Conservation (phyloP, 2,329 filamentous ascomycete genomes). For the Pseudogymnoascus sp. region DNA sequence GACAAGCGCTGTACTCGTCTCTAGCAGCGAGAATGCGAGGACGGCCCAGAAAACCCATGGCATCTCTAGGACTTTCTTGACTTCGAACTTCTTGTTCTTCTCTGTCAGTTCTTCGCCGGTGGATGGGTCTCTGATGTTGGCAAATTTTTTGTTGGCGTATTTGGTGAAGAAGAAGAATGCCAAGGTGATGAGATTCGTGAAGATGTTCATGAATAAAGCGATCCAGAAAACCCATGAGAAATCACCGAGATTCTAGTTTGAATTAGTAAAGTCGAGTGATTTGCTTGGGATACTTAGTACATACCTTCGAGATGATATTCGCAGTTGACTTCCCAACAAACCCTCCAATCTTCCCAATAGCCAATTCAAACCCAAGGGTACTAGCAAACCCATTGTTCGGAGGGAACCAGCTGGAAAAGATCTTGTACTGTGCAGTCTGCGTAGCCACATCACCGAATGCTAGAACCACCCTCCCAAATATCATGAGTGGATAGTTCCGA, state of each 20-base stretch:
- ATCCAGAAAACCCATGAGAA: constrained; percentile 59
- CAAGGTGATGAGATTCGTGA: constrained; percentile 49
- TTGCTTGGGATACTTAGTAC: not conserved
- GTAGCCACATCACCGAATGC: constrained; percentile 58
- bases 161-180: constrained; percentile 51
- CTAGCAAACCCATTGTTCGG: constrained; percentile 56
- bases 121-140: constrained; percentile 44
- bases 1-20: constrained; percentile 49
- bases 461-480: constrained; percentile 48
- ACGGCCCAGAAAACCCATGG: constrained; percentile 56
- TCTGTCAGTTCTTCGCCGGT: constrained; percentile 55
- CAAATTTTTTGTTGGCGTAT: constrained; percentile 43
- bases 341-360: constrained; percentile 53
- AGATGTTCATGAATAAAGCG: constrained; percentile 56
- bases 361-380: constrained; percentile 53
- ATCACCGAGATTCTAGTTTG: constrained; percentile 43
- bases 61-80: constrained; percentile 47
- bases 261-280: not conserved
- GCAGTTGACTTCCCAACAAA: constrained; percentile 56
- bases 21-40: constrained; percentile 49
- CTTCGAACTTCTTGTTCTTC: constrained; percentile 51
- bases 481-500: constrained; percentile 54
- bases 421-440: constrained; percentile 58
- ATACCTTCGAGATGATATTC: constrained; percentile 47
- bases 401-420: constrained; percentile 59